Base-by-base conservation (phyloP, 306 rosid genomes). In the Adenanthera pavonina region DNA sequence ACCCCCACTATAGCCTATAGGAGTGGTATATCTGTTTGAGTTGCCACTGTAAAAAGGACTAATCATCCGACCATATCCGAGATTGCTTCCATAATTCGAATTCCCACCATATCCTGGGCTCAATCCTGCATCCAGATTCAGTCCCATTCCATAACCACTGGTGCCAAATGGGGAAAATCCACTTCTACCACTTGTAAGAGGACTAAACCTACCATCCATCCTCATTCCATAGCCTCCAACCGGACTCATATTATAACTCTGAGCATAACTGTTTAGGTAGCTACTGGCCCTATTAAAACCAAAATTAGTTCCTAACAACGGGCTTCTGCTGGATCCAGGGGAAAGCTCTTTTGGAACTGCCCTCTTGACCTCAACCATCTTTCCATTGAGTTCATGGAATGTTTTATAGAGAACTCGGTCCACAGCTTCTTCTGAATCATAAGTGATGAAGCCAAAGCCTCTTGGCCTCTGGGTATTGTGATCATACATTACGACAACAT, bases 381-480 rank as follows among this genome's bases (percentile, higher is more conserved):
- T 95, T 76, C 96, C 98, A 85, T 89, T 91, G 85, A 95, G 97
- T 84, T 95, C 97, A 81, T 95, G 99, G 78, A 95, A 95, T 19
- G 94, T 93, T 77, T 90, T 95, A 66, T 77, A 94, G 56, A 95
- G 92, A 85, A 95, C 99, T 82, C 91, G 85, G 75, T 95, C 99
- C 71, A 95, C 99, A 0, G 94, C 95, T 77, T 93, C 99, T 85
- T 95, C 99, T 0, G 97, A 92, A 83, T 93, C 99, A 76, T 81
- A 96, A 52, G 99, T 93, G 80, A 95, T 95, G 88, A 95, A 95
- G 81, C 98, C 98, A 74, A 95, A 95, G 61, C 98, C 97, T 87
- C 99, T 93, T 70, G 99, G 99, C 93, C 99, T 92, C 65, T 92
- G 97, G 0, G 98, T 95, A 89, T 94, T 93, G 89, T 95, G 99